Conservation (phyloP, 2,329 filamentous ascomycete genomes). For the Ceratocystis destructans region DNA sequence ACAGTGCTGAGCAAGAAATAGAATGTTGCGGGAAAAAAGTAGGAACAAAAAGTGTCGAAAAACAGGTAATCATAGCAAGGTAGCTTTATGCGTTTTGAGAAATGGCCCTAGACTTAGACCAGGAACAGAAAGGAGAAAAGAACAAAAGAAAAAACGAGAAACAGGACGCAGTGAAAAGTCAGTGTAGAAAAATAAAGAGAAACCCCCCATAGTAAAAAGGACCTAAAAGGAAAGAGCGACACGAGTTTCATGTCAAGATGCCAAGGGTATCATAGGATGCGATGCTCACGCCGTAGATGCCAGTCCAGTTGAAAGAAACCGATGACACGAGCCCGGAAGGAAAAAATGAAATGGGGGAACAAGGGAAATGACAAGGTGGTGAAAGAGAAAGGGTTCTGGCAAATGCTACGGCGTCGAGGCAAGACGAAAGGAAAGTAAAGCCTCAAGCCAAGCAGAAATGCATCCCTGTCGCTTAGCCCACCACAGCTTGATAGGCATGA, state of each 20-base stretch:
- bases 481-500: constrained; percentile 40
- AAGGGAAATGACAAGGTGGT: constrained; percentile 4
- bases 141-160: constrained; percentile 4
- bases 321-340: background rate
- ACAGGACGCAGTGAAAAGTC: background rate
- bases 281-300: constrained; percentile 18
- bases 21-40: constrained; percentile 1
- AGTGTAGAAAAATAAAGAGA: constrained; percentile 5
- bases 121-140: background rate
- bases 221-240: constrained; percentile 20
- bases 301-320: constrained; percentile 14
- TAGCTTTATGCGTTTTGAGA: constrained; percentile 12
- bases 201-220: constrained; percentile 17
- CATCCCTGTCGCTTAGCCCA: constrained; percentile 31
- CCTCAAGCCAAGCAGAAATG: constrained; percentile 21
- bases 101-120: background rate
- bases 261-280: constrained; percentile 17
- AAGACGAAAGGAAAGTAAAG: constrained; percentile 14
- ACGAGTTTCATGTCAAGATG: constrained; percentile 15
- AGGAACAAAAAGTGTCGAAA: constrained; percentile 8
- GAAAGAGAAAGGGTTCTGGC: background rate
- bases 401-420: background rate
- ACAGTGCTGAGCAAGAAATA: constrained; percentile 15
- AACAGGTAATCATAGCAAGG: constrained; percentile 13
- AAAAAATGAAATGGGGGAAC: constrained; percentile 11